phyloP scores from a whole-genome alignment of 108 stramenopile species.

The Nitzschia sp. region DNA sequence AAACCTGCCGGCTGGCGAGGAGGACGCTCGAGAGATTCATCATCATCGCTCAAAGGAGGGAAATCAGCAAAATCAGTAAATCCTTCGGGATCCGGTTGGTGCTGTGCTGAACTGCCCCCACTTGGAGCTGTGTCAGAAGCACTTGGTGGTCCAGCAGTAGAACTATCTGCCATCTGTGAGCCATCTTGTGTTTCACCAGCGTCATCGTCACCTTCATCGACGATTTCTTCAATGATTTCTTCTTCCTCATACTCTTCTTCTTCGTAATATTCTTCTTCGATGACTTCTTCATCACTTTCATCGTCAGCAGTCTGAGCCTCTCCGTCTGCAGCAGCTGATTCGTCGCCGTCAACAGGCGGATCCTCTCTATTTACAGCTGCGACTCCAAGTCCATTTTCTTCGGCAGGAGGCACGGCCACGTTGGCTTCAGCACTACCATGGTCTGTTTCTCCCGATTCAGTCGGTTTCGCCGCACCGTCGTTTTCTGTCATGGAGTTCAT shows the following conservation, averaged over 20 bases:
- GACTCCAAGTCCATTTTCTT: conserved; percentile 2
- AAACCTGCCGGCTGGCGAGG: neutral
- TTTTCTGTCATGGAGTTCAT: neutral
- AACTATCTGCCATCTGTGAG: neutral
- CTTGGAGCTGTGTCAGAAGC: neutral
- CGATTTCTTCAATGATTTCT: conserved; percentile 4
- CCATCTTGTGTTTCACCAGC: neutral
- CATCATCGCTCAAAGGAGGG: neutral
- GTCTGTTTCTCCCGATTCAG: neutral
- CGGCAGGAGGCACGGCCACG: neutral
- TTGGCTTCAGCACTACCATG: no score
- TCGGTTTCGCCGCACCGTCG: neutral
- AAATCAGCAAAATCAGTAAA: neutral
- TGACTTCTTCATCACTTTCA: neutral
- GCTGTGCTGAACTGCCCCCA: neutral
- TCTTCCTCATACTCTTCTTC: conserved; percentile 24
- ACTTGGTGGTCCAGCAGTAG: neutral
- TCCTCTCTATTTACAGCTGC: conserved; percentile 13
- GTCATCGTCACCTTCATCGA: conserved; percentile 7
- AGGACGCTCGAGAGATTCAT: neutral
- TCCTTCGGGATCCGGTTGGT: conserved; percentile 1
- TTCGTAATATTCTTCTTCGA: conserved; percentile 20
- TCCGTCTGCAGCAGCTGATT: no score
- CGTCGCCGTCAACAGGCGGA: conserved; percentile 3
- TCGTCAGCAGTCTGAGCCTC: neutral